Percentiles rank a stretch among this genome's conserved stretches.
Conservation (phyloP, 1,139 yeast species). For the Nakaseomyces glabratus region DNA sequence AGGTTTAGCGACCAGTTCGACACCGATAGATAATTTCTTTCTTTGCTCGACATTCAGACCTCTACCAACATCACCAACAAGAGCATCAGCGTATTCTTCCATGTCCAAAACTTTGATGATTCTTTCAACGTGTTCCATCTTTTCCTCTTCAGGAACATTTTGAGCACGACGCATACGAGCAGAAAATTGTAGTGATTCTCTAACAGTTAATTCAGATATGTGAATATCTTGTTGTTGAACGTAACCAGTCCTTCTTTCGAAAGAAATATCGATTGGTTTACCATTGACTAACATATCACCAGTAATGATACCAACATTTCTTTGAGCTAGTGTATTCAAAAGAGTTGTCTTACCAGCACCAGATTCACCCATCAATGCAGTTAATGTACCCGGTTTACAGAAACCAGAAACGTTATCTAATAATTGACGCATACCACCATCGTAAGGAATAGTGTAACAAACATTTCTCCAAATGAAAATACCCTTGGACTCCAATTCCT, state of each 20-base stretch:
- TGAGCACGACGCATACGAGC: conserved; percentile 42
- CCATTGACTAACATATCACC: conserved; percentile 52
- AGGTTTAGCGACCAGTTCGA: conserved; percentile 41
- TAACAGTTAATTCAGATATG: conserved; percentile 40
- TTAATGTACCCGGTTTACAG: conserved; percentile 45
- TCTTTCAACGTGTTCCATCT: conserved; percentile 40
- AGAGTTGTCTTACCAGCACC: conserved; percentile 60
- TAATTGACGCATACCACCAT: conserved; percentile 33
- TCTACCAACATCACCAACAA: conserved; percentile 41
- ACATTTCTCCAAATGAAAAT: conserved; percentile 39
- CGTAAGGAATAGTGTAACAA: conserved; percentile 33
- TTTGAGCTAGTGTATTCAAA: conserved; percentile 45
- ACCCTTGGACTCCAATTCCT: conserved; percentile 21
- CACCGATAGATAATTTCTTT: conserved; percentile 46
- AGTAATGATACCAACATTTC: conserved; percentile 44
- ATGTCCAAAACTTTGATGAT: conserved; percentile 39
- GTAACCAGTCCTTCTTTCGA: conserved; percentile 46
- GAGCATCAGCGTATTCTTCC: conserved; percentile 42
- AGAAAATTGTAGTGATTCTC: conserved; percentile 43
- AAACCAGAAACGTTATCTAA: conserved; percentile 47
- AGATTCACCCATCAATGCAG: conserved; percentile 55
- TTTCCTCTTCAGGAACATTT: conserved; percentile 36
- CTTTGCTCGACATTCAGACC: conserved; percentile 52
- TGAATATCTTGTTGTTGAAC: conserved; percentile 53
- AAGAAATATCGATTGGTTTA: conserved; percentile 36